These are phyloP conservation scores for Fusarium staphyleae DNA, from an alignment of 2,329 filamentous ascomycete species.

Conservation along the genomic window DNA sequence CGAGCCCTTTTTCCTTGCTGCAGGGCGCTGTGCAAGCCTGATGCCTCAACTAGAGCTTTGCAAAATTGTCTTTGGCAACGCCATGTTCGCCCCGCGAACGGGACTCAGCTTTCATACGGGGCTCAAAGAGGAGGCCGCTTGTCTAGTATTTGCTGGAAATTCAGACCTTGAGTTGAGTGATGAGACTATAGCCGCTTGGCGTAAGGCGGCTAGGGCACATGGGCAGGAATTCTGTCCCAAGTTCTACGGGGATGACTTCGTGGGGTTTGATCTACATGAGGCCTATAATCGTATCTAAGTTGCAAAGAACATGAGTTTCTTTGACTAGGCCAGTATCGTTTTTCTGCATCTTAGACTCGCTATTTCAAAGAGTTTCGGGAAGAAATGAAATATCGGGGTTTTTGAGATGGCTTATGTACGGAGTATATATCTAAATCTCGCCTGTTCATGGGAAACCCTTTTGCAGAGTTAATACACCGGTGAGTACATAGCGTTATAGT, in stretches of 20 bases:
- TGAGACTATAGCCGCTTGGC: not conserved
- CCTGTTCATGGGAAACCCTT: too few relatives aligned
- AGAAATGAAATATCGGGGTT: too few relatives aligned
- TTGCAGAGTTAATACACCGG: too few relatives aligned
- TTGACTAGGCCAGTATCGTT: constrained; percentile 29
- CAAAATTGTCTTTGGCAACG: not conserved
- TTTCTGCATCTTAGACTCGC: too few relatives aligned
- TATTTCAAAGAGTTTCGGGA: too few relatives aligned
- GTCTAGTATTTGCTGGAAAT: not conserved
- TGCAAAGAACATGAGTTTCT: constrained; percentile 51
- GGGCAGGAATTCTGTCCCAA: not conserved
- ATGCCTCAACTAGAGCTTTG: not conserved
- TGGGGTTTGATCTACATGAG: too few relatives aligned
- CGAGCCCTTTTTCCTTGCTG: not conserved
- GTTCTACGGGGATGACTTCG: too few relatives aligned
- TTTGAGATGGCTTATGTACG: too few relatives aligned
- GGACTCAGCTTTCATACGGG: not conserved
- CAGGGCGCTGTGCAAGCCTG: not conserved
- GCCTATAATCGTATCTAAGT: not conserved
- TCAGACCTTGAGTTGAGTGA: not conserved
- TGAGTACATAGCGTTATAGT: too few relatives aligned
- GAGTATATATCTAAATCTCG: too few relatives aligned
- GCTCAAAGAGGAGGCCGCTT: not conserved
- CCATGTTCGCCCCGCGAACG: not conserved
- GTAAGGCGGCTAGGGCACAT: not conserved